Evolutionary conservation across 768 basidiomycete genomes (phyloP), one percentile per base, ranked within the genome.

Genomic region (Mycena polygramma): DNA sequence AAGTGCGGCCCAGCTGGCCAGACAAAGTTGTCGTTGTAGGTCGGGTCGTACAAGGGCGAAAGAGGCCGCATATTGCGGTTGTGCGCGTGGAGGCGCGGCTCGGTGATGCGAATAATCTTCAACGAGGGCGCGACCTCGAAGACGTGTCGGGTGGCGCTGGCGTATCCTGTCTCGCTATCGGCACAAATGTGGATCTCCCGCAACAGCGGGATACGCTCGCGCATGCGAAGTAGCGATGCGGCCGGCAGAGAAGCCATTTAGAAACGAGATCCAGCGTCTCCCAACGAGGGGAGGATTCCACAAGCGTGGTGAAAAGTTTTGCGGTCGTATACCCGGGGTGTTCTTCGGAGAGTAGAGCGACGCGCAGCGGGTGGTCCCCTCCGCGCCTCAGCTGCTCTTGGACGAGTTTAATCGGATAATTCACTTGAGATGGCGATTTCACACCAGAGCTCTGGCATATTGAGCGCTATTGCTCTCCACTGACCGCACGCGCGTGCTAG

Each of bases 71-170:
- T 61, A 35, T 49, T 61, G n/a, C 46, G 46, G n/a, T 61, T 61
- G 35, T 61, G 24, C n/a, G 60, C 60, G 48, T 61, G 60, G 48
- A 61, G 60, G 19, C 59, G 46, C 20, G 59, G 59, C 36, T 61
- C 59, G 59, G 59, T 49, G 48, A 61, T 61, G 48, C 59, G 59
- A 10, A 61, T 45, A 35, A 48, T 14, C 6, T 41, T 30, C 35
- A 61, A n/a, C 45, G 46, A 19, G 17, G 59, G 59, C 19, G 59
- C 59, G 20, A 36, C 14, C 59, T 51, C 46, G 60, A 61, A 61
- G 36, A 61, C 46, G 20, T 61, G 2, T 9, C 30, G 11, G 4
- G 30, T n/a, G n/a, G n/a, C n/a, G n/a, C n/a, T n/a, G n/a, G 26
- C 49, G 49, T 51, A 62, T 14, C 60, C 60, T 14, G 2, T 10